Percentiles rank a stretch among this genome's conserved stretches.
These are phyloP conservation scores for Hanseniaspora guilliermondii DNA, from an alignment of 805 yeast genomes.

Conservation along the genomic window DNA sequence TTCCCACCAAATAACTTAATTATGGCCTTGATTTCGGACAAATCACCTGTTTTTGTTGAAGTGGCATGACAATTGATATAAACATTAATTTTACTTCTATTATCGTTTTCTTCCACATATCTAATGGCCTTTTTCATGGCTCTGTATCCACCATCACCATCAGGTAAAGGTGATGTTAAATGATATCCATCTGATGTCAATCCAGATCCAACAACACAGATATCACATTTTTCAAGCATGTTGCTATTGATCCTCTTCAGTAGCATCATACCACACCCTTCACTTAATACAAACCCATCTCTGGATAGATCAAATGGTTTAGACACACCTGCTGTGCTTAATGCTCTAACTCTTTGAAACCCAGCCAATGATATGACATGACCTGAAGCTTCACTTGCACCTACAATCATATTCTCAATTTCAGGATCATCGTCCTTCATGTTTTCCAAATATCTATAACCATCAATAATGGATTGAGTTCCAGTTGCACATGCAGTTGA, in stretches of 20 bases:
- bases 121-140: constrained; percentile 63
- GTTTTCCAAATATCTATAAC: constrained; percentile 51
- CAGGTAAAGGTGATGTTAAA: constrained; percentile 77
- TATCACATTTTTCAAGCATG: not conserved
- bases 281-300: constrained; percentile 83
- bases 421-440: constrained; percentile 36
- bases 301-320: constrained; percentile 76
- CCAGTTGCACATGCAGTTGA: constrained; percentile 98
- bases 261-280: constrained; percentile 76
- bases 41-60: constrained; percentile 77
- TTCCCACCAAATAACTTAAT: constrained; percentile 32
- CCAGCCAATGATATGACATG: constrained; percentile 85
- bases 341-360: constrained; percentile 76
- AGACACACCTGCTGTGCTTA: constrained; percentile 56
- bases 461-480: constrained; percentile 85
- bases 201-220: constrained; percentile 84
- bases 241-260: constrained; percentile 41
- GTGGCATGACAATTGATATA: constrained; percentile 91
- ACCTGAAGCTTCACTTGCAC: constrained; percentile 81
- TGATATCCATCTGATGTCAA: constrained; percentile 84
- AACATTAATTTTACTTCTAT: not conserved
- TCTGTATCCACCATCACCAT: constrained; percentile 72
- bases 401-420: constrained; percentile 80
- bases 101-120: constrained; percentile 32
- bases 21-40: constrained; percentile 75